These are phyloP conservation scores for Diversispora eburnea DNA, from an alignment of 192 early-diverging fungal genomes.

Conservation along the genomic window DNA sequence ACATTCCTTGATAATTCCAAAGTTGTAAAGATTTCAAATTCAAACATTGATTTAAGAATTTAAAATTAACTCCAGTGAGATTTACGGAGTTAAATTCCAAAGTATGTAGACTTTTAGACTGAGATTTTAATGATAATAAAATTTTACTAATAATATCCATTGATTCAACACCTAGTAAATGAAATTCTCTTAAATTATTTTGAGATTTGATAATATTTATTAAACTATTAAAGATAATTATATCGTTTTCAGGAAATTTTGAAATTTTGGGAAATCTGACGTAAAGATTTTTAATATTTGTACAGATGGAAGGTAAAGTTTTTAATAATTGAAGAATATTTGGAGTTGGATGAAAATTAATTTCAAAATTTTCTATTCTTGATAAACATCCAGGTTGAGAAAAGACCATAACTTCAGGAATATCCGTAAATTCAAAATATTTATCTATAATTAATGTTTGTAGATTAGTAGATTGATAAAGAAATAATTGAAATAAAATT, in stretches of 20 bases:
- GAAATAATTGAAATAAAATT: background rate
- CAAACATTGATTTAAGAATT: background rate
- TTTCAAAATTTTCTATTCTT: background rate
- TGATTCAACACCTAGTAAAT: background rate
- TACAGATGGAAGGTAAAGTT: background rate
- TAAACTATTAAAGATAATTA: background rate
- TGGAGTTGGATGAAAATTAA: background rate
- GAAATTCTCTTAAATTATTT: background rate
- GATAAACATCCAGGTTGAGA: background rate
- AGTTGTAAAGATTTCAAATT: background rate
- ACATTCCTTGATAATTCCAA: slow-evolving; percentile 3
- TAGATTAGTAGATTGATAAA: background rate
- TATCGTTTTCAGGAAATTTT: background rate
- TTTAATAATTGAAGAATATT: background rate
- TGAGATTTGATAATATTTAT: background rate
- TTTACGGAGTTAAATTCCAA: background rate
- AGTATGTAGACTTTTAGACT: background rate
- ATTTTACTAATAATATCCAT: background rate
- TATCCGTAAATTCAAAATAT: background rate
- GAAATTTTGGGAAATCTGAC: background rate
- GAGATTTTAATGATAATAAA: background rate
- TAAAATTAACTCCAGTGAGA: background rate
- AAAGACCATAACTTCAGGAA: background rate
- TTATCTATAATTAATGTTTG: background rate
- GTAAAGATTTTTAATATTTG: background rate